These are phyloP conservation scores for Naganishia vishniacii DNA, from an alignment of 768 basidiomycete species.

Conservation along the genomic window DNA sequence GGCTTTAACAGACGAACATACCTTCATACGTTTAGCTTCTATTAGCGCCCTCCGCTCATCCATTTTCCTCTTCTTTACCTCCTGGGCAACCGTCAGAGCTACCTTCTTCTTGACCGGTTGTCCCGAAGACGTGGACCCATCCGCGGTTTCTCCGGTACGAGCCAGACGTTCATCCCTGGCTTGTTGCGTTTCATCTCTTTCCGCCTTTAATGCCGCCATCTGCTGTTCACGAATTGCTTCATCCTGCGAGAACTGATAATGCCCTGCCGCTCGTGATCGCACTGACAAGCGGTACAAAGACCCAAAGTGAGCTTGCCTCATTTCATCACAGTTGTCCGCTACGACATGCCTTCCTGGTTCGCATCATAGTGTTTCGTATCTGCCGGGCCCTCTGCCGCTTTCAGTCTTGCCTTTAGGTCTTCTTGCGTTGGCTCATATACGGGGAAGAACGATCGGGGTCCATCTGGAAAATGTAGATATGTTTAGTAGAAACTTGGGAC, in stretches of 20 bases:
- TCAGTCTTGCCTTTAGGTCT: constrained; percentile 46
- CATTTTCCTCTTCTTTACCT: constrained; percentile 36
- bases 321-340: background rate
- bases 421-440: constrained; percentile 79
- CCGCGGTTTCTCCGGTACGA: constrained; percentile 55
- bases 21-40: constrained; percentile 39
- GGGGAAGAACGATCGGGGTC: constrained; percentile 72
- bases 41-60: constrained; percentile 43
- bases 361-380: constrained; percentile 82
- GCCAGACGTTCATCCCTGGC: constrained; percentile 51
- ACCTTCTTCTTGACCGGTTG: background rate
- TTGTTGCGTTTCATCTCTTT: constrained; percentile 66
- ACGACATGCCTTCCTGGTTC: constrained; percentile 55
- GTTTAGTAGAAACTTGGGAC: constrained; percentile 1
- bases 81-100: constrained; percentile 35
- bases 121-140: constrained; percentile 69
- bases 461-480: constrained; percentile 56
- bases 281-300: constrained; percentile 45
- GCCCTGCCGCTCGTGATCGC: constrained; percentile 81
- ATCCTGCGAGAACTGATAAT: constrained; percentile 84
- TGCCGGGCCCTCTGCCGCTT: constrained; percentile 64
- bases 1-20: constrained; percentile 23
- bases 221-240: constrained; percentile 70
- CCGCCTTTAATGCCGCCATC: constrained; percentile 71
- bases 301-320: background rate